Conservation (phyloP, 2,329 filamentous ascomycete genomes). For the Beauveria bassiana region DNA sequence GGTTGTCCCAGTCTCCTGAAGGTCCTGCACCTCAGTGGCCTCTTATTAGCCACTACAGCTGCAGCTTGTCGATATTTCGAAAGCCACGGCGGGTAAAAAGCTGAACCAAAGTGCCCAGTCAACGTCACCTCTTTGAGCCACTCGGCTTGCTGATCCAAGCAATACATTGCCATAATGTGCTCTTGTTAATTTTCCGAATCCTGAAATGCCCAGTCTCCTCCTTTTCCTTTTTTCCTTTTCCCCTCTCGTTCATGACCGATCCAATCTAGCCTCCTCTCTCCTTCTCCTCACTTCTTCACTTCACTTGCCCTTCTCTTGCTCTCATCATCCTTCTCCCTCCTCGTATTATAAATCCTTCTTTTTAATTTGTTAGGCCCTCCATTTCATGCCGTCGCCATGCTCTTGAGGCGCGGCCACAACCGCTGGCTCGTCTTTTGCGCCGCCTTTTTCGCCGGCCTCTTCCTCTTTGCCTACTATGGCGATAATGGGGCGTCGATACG, state of each 20-base stretch:
- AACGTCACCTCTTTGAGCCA: too few species aligned
- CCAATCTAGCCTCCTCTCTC: background rate
- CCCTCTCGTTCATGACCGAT: background rate
- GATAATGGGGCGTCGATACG: background rate
- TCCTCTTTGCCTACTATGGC: background rate
- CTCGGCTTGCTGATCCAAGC: too few species aligned
- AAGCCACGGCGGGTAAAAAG: too few species aligned
- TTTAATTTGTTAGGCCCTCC: background rate
- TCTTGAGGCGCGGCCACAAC: background rate
- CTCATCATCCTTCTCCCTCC: background rate
- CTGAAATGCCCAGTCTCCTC: background rate
- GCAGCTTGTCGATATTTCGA: too few species aligned
- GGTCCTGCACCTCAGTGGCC: too few species aligned
- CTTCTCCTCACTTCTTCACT: background rate
- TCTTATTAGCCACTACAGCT: too few species aligned
- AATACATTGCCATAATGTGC: too few species aligned
- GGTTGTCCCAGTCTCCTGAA: too few species aligned
- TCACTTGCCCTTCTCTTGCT: too few species aligned
- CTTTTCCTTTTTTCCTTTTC: background rate
- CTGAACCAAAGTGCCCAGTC: too few species aligned
- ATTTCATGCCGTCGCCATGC: background rate
- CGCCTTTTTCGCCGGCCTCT: background rate
- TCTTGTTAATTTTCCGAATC: too few species aligned
- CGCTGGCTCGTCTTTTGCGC: constrained; percentile 7
- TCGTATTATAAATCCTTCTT: background rate